Percentiles rank a stretch among this genome's conserved stretches.
phyloP scores from a whole-genome alignment of 208 protist genomes.

The Trypanosoma caninum region DNA sequence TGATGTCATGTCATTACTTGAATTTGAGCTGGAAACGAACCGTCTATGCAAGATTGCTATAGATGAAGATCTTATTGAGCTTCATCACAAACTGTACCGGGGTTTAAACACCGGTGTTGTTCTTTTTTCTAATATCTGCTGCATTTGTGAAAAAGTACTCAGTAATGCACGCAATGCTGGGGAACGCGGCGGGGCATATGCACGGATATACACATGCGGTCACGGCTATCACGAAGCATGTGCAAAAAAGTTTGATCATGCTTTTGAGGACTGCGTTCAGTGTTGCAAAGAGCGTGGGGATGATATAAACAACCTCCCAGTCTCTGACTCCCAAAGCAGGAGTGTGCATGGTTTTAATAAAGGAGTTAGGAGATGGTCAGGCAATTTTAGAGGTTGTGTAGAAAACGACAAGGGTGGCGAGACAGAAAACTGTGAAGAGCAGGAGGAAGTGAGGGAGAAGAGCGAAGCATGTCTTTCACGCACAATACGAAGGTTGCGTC shows the following conservation, averaged over 20 bases:
- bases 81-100: conserved; percentile 35
- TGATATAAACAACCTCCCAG: too few species aligned
- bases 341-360: too few species aligned
- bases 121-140: conserved; percentile 51
- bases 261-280: conserved; percentile 12
- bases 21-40: conserved; percentile 57
- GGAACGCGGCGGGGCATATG: conserved; percentile 12
- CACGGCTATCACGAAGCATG: conserved; percentile 68
- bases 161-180: conserved; percentile 6
- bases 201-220: conserved; percentile 72
- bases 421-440: background rate
- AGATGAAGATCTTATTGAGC: conserved; percentile 45
- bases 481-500: conserved; percentile 22
- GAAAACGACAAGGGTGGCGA: background rate
- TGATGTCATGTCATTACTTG: conserved; percentile 50
- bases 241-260: conserved; percentile 18
- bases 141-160: conserved; percentile 43
- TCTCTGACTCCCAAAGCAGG: too few species aligned
- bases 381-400: too few species aligned
- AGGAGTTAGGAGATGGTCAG: too few species aligned
- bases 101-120: conserved; percentile 47
- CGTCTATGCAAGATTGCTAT: conserved; percentile 40
- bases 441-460: background rate
- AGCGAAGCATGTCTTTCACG: conserved; percentile 5
- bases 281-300: conserved; percentile 12